Conservation (phyloP, 805 yeast genomes). For the Candida suzukii region DNA sequence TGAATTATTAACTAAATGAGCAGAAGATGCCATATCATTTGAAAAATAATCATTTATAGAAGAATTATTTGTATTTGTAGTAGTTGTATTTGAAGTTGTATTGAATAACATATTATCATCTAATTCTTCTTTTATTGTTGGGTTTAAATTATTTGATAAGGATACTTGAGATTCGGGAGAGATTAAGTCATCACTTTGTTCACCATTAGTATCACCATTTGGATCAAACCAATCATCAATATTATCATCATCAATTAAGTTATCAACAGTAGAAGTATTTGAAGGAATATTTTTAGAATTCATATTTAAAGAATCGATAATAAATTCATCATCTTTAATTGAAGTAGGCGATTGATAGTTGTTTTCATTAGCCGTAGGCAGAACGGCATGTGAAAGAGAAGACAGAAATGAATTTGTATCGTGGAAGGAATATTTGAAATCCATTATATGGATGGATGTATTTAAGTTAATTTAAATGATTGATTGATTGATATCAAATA, state of each 20-base stretch:
- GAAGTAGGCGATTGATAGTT: background rate
- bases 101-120: background rate
- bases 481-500: too few relatives aligned
- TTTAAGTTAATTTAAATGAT: too few relatives aligned
- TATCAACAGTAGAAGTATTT: background rate
- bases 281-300: background rate
- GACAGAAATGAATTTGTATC: slow-evolving; percentile 22
- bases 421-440: slow-evolving; percentile 15
- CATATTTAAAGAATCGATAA: background rate
- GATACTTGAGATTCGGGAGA: background rate
- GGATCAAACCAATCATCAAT: background rate
- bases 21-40: too few relatives aligned
- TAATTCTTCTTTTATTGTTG: too few relatives aligned
- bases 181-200: background rate
- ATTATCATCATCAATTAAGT: background rate
- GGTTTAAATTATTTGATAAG: too few relatives aligned
- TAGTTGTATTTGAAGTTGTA: background rate
- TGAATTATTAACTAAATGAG: too few relatives aligned
- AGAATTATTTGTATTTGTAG: background rate
- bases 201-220: background rate
- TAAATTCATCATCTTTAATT: background rate
- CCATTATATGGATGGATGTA: slow-evolving; percentile 9
- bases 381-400: too few relatives aligned
- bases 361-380: background rate
- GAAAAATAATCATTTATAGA: too few relatives aligned